Base-by-base conservation (phyloP, 129 eudicot genomes). In the Saposhnikovia divaricata region DNA sequence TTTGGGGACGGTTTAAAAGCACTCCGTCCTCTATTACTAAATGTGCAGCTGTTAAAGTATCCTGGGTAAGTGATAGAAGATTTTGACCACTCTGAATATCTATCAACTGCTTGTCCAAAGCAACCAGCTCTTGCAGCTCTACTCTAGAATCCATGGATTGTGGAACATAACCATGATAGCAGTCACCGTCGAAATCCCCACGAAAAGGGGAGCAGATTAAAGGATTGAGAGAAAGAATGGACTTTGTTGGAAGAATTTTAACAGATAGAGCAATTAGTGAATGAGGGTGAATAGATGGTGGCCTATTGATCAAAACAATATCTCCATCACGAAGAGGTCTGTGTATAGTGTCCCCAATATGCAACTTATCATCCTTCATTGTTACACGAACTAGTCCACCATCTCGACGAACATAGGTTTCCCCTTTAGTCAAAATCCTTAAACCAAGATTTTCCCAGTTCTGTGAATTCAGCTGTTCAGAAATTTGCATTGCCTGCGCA, bases 171-270 rank as follows among this genome's bases (percentile, higher is more conserved):
- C 97, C 96, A 50, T 95, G 98, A 72, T 92, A 87, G 61, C 97
- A 92, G 57, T 95, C 98, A 14, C 98, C 98, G 68, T 95, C 98
- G 55, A 95, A 95, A 84, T 95, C 98, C 16, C 98, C 98, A 50
- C 94, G 86, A 27, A 95, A 87, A 14, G 98, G 98, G 7, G 89
- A 79, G 85, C 98, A 95, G 4, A 90, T 83, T 37, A 92, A 80
- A 6, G 98, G 98, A 74, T 95, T 95, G 66, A 90, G 80, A 4
- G 98, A 89, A 38, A 92, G 87, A 78, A 95, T 94, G 12, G 88
- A 89, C 75, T 80, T 83, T 47, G 87, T 78, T 0, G 98, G 97
- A 71, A 95, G 94, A 74, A 92, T 88, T 78, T 87, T 92, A 65
- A 92, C 98, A 40, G 84, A 77, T 27, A 95, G 84, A 44, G 92